Evolutionary conservation across 148 eudicot species (phyloP), one percentile per base, ranked within the genome.

Genomic region (Rhododendron williamsianum): DNA sequence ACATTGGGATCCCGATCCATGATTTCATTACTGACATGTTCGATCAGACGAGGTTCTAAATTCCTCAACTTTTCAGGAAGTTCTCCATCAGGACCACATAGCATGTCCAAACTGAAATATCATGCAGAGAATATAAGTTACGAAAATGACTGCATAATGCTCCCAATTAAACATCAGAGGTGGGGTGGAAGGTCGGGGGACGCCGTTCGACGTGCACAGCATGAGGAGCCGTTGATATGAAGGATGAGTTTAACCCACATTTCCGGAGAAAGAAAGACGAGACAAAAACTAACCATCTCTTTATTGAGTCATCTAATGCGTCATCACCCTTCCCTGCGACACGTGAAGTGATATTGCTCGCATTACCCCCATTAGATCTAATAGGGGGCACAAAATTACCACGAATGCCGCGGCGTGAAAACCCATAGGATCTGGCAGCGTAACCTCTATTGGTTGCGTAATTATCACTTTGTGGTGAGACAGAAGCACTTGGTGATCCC

Each of bases 1-100:
- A 95, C 98, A 90, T 95, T 94, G 69, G 99, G 99, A 89, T 97
- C 99, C 87, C 91, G 92, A 85, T 94, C 95, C 99, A 97, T 95
- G 82, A 97, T 95, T 90, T 97, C 99, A 84, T 97, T 97, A 85
- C 99, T 97, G 76, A 97, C 90, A 91, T 94, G 98, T 89, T 95
- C 98, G 81, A 97, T 92, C 65, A 97, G 98, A 86, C 94, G 98
- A 88, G 99, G 98, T 86, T 97, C 99, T 90, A 97, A 86, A 90
- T 97, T 97, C 91, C 95, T 90, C 84, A 97, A 86, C 88, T 97
- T 97, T 91, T 97, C 99, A 10, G 99, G 99, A 83, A 97, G 92
- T 89, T 95, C 98, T 27, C 99, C 99, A 88, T 95, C 98, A 85
- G 99, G 96, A 86, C 98, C 96, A 88, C 96, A 91, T 84, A 97